phyloP scores from a whole-genome alignment of 2,329 filamentous ascomycete genomes.

The Hortaea sp. region DNA sequence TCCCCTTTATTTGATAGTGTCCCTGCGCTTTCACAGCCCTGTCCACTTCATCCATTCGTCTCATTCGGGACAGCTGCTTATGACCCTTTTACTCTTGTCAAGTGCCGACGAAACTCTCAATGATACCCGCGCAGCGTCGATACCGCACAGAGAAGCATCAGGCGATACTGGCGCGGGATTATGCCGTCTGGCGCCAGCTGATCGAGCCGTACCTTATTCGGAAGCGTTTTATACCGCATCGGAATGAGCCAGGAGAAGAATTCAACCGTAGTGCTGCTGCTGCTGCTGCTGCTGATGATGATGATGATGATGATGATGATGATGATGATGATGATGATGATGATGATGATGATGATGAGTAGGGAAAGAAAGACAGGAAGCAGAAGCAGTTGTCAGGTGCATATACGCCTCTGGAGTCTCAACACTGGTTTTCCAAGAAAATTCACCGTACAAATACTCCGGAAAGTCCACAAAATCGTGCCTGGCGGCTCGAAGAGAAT shows the following conservation, averaged over 20 bases:
- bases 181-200: conserved; percentile 69
- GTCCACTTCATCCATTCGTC: too few relatives aligned
- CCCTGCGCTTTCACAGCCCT: too few relatives aligned
- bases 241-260: conserved; percentile 24
- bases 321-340: too few relatives aligned
- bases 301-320: too few relatives aligned
- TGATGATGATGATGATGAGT: too few relatives aligned
- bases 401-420: conserved; percentile 49
- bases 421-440: conserved; percentile 80
- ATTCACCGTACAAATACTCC: conserved; percentile 64
- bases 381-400: too few relatives aligned
- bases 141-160: conserved; percentile 57
- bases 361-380: too few relatives aligned
- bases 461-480: conserved; percentile 15
- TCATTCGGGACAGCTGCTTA: too few relatives aligned
- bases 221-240: conserved; percentile 77
- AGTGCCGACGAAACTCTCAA: conserved; percentile 20
- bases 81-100: too few relatives aligned
- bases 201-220: conserved; percentile 66
- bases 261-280: too few relatives aligned
- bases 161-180: conserved; percentile 80
- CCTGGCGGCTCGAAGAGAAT: conserved; percentile 18
- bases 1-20: not conserved
- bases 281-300: too few relatives aligned
- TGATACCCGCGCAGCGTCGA: conserved; percentile 44